A percentile compares a stretch with the other conserved stretches of the same genome.
These are phyloP conservation scores for Elongisporangium senticosum DNA, from an alignment of 352 stramenopile genomes.

Conservation along the genomic window DNA sequence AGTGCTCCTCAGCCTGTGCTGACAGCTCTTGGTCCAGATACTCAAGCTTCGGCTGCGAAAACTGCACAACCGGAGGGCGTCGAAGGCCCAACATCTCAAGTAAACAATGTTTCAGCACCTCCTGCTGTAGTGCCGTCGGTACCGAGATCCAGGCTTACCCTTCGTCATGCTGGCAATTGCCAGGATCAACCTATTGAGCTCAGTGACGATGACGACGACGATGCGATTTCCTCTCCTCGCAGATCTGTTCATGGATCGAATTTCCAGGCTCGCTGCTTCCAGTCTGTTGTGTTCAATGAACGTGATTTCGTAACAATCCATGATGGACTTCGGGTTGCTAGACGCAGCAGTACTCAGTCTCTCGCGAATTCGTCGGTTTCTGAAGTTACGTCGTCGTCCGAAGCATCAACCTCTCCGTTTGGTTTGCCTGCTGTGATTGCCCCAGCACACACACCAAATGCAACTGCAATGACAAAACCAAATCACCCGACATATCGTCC, in stretches of 20 bases:
- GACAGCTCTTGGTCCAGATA: not conserved
- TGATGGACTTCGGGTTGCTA: conserved; percentile 32
- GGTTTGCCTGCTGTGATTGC: not conserved
- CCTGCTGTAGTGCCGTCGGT: not conserved
- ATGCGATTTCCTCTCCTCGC: not conserved
- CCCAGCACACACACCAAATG: not conserved
- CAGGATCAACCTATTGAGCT: conserved; percentile 9
- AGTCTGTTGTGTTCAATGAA: conserved; percentile 26
- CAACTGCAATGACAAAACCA: not conserved
- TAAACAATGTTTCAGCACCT: not conserved
- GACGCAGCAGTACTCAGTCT: conserved; percentile 17
- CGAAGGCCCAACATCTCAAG: not conserved
- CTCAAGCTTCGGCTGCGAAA: not conserved
- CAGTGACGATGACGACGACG: conserved; percentile 10
- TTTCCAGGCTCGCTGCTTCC: conserved; percentile 38
- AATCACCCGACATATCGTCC: too few relatives aligned
- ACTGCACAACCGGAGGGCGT: not conserved
- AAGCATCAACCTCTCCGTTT: conserved; percentile 5
- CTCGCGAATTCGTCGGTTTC: conserved; percentile 3
- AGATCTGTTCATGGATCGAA: not conserved
- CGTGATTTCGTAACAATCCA: conserved; percentile 36
- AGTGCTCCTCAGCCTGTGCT: not conserved
- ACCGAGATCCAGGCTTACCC: not conserved
- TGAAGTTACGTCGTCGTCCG: conserved; percentile 7
- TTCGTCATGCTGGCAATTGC: not conserved